Base-by-base conservation (phyloP, 805 yeast genomes). In the Saccharomycopsis malanga region DNA sequence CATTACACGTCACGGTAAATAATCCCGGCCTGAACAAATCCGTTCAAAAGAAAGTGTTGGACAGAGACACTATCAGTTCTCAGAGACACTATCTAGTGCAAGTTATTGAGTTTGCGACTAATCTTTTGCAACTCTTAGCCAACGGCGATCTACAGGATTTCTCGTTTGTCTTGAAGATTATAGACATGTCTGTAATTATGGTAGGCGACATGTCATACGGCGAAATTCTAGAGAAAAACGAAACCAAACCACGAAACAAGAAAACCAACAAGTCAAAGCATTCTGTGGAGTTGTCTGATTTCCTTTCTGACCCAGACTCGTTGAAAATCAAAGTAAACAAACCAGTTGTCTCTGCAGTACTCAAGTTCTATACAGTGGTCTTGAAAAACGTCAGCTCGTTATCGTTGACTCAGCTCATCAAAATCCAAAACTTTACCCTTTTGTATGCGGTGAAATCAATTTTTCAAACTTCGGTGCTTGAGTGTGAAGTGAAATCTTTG, bases 331-430 rank as follows among this genome's bases (percentile, higher is more conserved):
- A 25, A 14, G 22, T 34, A 9, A 24, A 25, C 7, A 18, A n/a
- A 20, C 23, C 32, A 52, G 46, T 49, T 44, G 52, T 65, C 15
- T 24, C 35, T 2, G 45, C 54, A 0, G 66, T 77, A 5, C 60
- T 74, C 43, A 46, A 49, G 2, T 83, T 86, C 55, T 71, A 84
- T 49, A 65, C 61, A 15, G 57, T 66, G 1, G 62, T 81, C 5
- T 60, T 84, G 22, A 60, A 70, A 15, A 72, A 68, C 46, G 70
- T 74, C 43, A 66, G 64, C 7, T 62, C 66, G 1, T 61, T 87
- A 38, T 77, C 89, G 1, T 70, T 83, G 1, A 76, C 83, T 2
- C 79, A 79, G 54, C 76, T 83, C 50, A 71, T 79, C 40, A 74
- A 74, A 52, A 71, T 87, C n/a, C 67, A 69, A 53, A 67, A 70